Evolutionary conservation across 2,329 filamentous ascomycete genomes (phyloP).

Genomic region (Decorospora gaudefroyi): DNA sequence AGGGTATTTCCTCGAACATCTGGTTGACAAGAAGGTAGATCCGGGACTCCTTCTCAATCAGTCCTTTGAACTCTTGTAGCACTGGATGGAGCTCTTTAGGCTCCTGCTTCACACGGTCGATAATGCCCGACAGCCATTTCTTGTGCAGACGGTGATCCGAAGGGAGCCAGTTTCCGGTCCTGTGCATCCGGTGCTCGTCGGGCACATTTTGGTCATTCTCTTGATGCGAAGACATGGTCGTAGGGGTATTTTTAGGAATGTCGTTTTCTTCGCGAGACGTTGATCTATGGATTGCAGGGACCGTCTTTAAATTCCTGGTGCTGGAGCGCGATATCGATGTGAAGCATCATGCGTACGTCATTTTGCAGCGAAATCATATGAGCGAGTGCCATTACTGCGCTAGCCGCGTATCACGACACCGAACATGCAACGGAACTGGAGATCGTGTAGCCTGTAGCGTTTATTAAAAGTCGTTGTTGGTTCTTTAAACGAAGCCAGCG

Average conservation of each 20-base stretch:
- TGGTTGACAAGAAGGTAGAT: constrained; percentile 68
- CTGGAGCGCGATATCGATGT: not conserved
- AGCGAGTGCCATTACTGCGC: too few species aligned
- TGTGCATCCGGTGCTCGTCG: constrained; percentile 26
- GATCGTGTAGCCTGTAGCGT: too few species aligned
- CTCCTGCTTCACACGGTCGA: constrained; percentile 60
- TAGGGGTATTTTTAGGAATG: not conserved
- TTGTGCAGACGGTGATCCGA: constrained; percentile 65
- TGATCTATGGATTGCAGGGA: too few species aligned
- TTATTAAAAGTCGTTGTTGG: too few species aligned
- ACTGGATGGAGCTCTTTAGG: constrained; percentile 61
- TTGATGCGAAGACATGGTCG: constrained; percentile 17
- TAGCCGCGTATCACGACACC: too few species aligned
- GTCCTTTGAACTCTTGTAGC: constrained; percentile 65
- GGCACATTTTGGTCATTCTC: constrained; percentile 20
- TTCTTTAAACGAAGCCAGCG: too few species aligned
- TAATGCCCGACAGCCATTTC: constrained; percentile 64
- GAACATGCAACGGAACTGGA: too few species aligned
- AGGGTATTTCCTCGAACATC: constrained; percentile 71
- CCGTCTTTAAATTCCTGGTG: too few species aligned
- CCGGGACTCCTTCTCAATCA: constrained; percentile 67
- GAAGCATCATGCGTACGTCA: constrained; percentile 9
- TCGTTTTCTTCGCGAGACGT: not conserved
- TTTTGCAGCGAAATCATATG: too few species aligned
- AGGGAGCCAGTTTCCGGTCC: constrained; percentile 60